Conservation (phyloP, 73 alveolate species). For the Stentor coeruleus region DNA sequence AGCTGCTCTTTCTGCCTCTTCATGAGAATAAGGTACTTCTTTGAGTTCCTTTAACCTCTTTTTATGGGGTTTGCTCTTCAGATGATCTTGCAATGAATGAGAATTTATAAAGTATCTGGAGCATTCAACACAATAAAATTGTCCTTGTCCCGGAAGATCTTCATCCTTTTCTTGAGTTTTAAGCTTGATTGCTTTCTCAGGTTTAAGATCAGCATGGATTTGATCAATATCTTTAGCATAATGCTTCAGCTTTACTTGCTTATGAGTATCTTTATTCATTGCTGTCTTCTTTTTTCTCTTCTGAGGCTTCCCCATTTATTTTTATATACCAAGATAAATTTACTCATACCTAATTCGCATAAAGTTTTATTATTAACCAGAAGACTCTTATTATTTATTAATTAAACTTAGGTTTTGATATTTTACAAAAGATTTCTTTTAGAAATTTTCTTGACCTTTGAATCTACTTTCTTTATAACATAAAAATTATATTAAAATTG, state of each 20-base stretch:
- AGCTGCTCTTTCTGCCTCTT: slow-evolving; percentile 70
- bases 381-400: too few species aligned
- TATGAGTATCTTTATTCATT: slow-evolving; percentile 52
- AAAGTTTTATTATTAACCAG: too few species aligned
- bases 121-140: slow-evolving; percentile 71
- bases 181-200: slow-evolving; percentile 48
- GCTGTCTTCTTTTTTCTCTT: slow-evolving; percentile 69
- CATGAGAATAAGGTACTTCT: slow-evolving; percentile 63
- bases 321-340: too few species aligned
- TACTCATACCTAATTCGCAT: too few species aligned
- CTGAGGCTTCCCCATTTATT: slow-evolving; percentile 26
- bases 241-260: slow-evolving; percentile 54
- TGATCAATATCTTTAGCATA: slow-evolving; percentile 69
- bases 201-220: slow-evolving; percentile 53
- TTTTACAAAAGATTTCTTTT: too few species aligned
- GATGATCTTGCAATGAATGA: slow-evolving; percentile 49
- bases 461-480: too few species aligned
- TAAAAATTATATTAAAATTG: too few species aligned
- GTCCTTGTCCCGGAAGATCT: slow-evolving; percentile 86
- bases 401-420: too few species aligned
- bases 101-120: slow-evolving; percentile 60
- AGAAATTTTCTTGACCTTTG: too few species aligned
- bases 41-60: slow-evolving; percentile 59
- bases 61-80: slow-evolving; percentile 72
- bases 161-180: slow-evolving; percentile 54